These are phyloP conservation scores for Cyanidiococcus yangmingshanensis DNA, from an alignment of 23 red algal species.

Conservation along the genomic window DNA sequence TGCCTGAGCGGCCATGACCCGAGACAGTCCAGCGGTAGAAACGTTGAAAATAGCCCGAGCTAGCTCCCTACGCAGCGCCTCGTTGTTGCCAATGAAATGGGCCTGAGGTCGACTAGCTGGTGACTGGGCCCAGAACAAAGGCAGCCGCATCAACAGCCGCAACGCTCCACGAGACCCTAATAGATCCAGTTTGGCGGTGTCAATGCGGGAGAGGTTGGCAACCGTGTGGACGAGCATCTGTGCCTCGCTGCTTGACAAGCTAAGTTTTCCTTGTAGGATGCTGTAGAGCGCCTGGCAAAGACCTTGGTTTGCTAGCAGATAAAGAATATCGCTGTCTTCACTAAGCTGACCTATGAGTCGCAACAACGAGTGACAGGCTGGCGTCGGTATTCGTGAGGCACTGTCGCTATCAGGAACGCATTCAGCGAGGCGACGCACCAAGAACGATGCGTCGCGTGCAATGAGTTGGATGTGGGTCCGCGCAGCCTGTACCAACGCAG, in stretches of 20 bases:
- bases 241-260: background rate
- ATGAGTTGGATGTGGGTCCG: background rate
- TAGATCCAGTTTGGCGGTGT: slow-evolving; percentile 16
- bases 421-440: background rate
- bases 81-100: background rate
- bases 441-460: slow-evolving; percentile 11
- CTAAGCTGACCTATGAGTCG: slow-evolving; percentile 8
- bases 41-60: slow-evolving; percentile 27
- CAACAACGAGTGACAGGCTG: slow-evolving; percentile 1
- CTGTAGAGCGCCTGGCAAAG: background rate
- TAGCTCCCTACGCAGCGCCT: slow-evolving; percentile 19
- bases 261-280: background rate
- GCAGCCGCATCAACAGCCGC: slow-evolving; percentile 6
- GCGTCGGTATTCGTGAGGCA: background rate
- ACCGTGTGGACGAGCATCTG: slow-evolving; percentile 13
- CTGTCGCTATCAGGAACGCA: background rate
- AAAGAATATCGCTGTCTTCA: slow-evolving; percentile 7
- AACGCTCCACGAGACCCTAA: background rate
- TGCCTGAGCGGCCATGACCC: slow-evolving; percentile 27
- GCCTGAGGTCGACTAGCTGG: background rate
- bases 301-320: slow-evolving; percentile 5
- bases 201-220: slow-evolving; percentile 12
- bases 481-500: background rate
- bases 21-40: slow-evolving; percentile 11
- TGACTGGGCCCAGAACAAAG: background rate